Evolutionary conservation across 345 rosid species (phyloP), one percentile per base, ranked within the genome.

Genomic region (Lumnitzera racemosa): DNA sequence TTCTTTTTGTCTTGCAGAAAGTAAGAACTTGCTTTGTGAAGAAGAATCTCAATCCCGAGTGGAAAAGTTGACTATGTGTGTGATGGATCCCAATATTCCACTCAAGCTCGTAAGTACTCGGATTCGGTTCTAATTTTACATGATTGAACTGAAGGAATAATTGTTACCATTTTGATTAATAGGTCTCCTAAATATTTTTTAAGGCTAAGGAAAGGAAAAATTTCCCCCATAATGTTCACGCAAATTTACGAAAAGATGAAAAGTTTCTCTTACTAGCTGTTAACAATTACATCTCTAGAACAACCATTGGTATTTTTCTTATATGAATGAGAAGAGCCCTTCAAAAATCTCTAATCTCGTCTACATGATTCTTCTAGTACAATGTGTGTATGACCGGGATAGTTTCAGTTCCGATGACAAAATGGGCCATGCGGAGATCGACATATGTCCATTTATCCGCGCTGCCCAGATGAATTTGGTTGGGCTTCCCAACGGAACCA

Each of bases 41-140:
- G 68, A 68, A 76, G 46, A 67, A 68, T 59, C 46, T 79, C 16
- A 92, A 92, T 66, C 98, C 98, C 2, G 87, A 81, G 56, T 89
- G 97, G 98, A 77, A 4, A 81, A 76, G 15, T 79, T 92, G 47
- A 92, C 97, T 36, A 88, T 92, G 43, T 81, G 91, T 4, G 64
- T 92, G 54, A n/a, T 67, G 5, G 95, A 91, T 67, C 83, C 90
- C 5, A 74, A 15, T 66, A 78, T 80, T 54, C 90, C 96, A 0
- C 14, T 92, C 56, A 77, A 72, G 72, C 59, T 92, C 55, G 96
- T 87, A 75, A 86, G 95, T 65, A 20, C 31, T 20, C 20, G 20
- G 20, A 20, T 20, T 20, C 20, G 0, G 20, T 20, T 47, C 14
- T 7, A 15, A 6, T 46, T 15, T 15, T 25, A 20, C 20, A 20